These are phyloP conservation scores for Chlamydomonas sphaeroides DNA, from an alignment of 139 green algal species.

Conservation along the genomic window DNA sequence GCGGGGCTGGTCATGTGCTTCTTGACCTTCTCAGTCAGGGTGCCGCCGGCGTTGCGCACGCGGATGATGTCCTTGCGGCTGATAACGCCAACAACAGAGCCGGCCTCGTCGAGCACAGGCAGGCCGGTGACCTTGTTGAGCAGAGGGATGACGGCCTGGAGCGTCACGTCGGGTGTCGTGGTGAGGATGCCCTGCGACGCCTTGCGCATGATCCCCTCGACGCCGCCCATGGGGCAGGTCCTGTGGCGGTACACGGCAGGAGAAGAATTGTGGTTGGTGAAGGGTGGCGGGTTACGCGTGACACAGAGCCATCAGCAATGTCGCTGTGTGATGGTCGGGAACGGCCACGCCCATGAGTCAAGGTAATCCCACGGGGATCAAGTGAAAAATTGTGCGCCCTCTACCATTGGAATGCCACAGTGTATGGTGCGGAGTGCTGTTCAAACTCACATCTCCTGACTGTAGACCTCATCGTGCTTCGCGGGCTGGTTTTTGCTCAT, in stretches of 20 bases:
- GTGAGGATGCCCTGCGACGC: constrained; percentile 42
- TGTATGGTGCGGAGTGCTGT: too few species aligned
- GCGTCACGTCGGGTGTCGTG: constrained; percentile 36
- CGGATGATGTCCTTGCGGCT: constrained; percentile 79
- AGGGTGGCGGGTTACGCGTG: too few species aligned
- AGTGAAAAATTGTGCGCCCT: too few species aligned
- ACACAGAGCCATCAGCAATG: too few species aligned
- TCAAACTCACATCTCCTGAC: constrained; percentile 8
- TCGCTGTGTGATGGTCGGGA: too few species aligned
- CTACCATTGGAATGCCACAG: too few species aligned
- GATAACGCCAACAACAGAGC: constrained; percentile 72
- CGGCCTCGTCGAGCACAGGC: constrained; percentile 67
- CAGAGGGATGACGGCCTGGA: constrained; percentile 45
- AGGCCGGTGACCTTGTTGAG: constrained; percentile 62
- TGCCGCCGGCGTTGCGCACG: constrained; percentile 56
- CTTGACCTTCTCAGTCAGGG: constrained; percentile 57
- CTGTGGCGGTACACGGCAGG: not conserved
- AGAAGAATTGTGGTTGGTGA: not conserved
- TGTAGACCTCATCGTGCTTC: constrained; percentile 29
- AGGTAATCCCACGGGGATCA: too few species aligned
- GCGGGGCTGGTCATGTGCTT: constrained; percentile 74
- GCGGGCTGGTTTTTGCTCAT: constrained; percentile 12
- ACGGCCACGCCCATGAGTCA: too few species aligned
- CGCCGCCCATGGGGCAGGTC: constrained; percentile 37
- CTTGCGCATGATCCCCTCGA: constrained; percentile 49